These are phyloP conservation scores for Boletus edulis DNA, from an alignment of 768 basidiomycete species.

Conservation along the genomic window DNA sequence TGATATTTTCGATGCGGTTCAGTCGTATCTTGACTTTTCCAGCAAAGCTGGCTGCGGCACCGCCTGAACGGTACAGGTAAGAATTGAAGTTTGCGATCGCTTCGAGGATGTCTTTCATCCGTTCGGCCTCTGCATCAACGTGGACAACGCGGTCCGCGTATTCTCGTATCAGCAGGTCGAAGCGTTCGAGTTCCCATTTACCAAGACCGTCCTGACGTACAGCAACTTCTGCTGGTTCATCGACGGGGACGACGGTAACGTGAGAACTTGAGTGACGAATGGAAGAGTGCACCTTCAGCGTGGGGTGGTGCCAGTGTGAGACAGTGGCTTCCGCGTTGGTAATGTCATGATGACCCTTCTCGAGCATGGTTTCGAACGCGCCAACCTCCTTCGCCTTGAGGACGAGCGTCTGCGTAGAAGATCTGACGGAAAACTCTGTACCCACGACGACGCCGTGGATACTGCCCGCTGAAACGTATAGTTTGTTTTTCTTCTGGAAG, in stretches of 20 bases:
- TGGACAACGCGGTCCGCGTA: slow-evolving; percentile 4
- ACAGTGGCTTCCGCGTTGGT: slow-evolving; percentile 7
- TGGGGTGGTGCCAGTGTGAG: slow-evolving; percentile 10
- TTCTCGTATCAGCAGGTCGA: slow-evolving; percentile 7
- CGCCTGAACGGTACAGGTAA: slow-evolving; percentile 17
- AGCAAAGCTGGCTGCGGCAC: slow-evolving; percentile 3
- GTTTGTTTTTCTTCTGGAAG: background rate
- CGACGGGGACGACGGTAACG: slow-evolving; percentile 4
- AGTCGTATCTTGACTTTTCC: slow-evolving; percentile 14
- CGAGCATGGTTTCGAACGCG: slow-evolving; percentile 15
- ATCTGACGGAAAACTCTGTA: slow-evolving; percentile 11
- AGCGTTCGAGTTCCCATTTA: slow-evolving; percentile 17
- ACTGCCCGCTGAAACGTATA: slow-evolving; percentile 17
- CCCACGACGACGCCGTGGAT: slow-evolving; percentile 15
- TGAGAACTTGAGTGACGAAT: background rate
- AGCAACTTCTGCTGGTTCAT: slow-evolving; percentile 9
- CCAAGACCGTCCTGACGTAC: background rate
- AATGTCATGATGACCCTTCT: slow-evolving; percentile 2
- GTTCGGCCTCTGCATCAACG: slow-evolving; percentile 1
- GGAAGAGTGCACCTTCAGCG: slow-evolving; percentile 7
- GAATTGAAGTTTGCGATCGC: slow-evolving; percentile 18
- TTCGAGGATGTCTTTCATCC: slow-evolving; percentile 5
- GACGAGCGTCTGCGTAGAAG: background rate
- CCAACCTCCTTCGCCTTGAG: slow-evolving; percentile 14
- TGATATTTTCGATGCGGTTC: slow-evolving; percentile 1